phyloP scores from a whole-genome alignment of 2,329 filamentous ascomycete species.

The Colletotrichum phormii region DNA sequence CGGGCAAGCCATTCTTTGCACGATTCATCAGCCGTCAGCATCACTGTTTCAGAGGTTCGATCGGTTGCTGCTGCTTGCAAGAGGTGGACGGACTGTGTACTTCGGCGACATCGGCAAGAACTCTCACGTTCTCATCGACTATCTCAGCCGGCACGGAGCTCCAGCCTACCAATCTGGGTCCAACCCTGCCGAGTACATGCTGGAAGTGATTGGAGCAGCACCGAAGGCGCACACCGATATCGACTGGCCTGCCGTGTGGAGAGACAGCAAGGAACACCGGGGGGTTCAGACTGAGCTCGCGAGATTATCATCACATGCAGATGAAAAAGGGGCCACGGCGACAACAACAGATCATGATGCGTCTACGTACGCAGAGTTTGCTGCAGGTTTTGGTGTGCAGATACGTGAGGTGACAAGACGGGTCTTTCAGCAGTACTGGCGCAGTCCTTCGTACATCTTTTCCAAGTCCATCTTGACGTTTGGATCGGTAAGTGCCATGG shows the following conservation, averaged over 20 bases:
- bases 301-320: slow-evolving; percentile 27
- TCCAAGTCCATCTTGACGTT: slow-evolving; percentile 72
- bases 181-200: slow-evolving; percentile 66
- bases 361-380: slow-evolving; percentile 57
- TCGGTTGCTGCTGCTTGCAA: slow-evolving; percentile 22
- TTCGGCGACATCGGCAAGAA: slow-evolving; percentile 65
- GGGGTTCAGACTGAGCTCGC: slow-evolving; percentile 32
- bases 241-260: slow-evolving; percentile 60
- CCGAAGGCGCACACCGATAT: slow-evolving; percentile 58
- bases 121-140: slow-evolving; percentile 58
- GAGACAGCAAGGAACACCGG: slow-evolving; percentile 53
- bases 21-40: slow-evolving; percentile 38
- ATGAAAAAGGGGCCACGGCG: not conserved
- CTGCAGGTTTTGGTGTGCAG: slow-evolving; percentile 73
- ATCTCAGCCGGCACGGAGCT: slow-evolving; percentile 63
- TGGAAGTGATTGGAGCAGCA: slow-evolving; percentile 43
- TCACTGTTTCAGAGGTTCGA: slow-evolving; percentile 37
- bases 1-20: slow-evolving; percentile 56
- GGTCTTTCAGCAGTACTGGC: slow-evolving; percentile 83
- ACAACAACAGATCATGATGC: not conserved
- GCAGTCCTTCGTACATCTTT: slow-evolving; percentile 80
- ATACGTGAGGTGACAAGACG: slow-evolving; percentile 69
- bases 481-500: slow-evolving; percentile 45
- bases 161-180: slow-evolving; percentile 57
- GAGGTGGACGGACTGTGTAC: slow-evolving; percentile 57